phyloP scores from a whole-genome alignment of 441 rosid species.

The Gossypium davidsonii region DNA sequence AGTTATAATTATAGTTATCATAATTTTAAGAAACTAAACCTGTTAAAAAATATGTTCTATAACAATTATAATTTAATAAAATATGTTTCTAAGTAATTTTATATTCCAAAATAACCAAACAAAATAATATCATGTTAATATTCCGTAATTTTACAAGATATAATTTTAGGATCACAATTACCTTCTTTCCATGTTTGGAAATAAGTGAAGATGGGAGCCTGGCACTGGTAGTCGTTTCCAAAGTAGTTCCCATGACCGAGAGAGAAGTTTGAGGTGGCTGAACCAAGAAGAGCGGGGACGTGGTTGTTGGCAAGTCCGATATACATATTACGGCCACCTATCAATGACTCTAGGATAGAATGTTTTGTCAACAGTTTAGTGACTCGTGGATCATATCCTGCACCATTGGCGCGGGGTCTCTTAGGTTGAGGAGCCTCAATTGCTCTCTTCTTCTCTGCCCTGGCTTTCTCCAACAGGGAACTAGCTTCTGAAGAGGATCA shows the following conservation, averaged over 20 bases:
- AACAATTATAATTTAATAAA: too few species aligned
- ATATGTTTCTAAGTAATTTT: too few species aligned
- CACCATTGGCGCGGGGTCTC: conserved; percentile 71
- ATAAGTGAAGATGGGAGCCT: conserved; percentile 76
- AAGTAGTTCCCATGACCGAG: conserved; percentile 80
- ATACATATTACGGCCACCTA: conserved; percentile 73
- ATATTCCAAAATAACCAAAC: too few species aligned
- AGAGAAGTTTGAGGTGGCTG: conserved; percentile 62
- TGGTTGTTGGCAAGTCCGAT: conserved; percentile 63
- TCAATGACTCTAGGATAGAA: conserved; percentile 60
- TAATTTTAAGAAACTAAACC: too few species aligned
- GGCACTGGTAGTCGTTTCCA: conserved; percentile 85
- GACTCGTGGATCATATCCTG: conserved; percentile 56
- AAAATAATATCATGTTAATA: too few species aligned
- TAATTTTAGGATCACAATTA: conserved; percentile 34
- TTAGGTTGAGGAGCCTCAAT: conserved; percentile 87
- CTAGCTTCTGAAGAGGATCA: conserved; percentile 64
- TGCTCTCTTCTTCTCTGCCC: conserved; percentile 80
- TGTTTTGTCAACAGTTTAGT: conserved; percentile 43
- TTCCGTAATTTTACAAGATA: too few species aligned
- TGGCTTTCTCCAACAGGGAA: conserved; percentile 84
- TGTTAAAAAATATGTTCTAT: too few species aligned
- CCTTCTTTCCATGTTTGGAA: conserved; percentile 41
- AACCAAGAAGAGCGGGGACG: conserved; percentile 40
- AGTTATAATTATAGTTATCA: too few species aligned